Base-by-base conservation (phyloP, 2,329 filamentous ascomycete genomes). In the Microdochium bolleyi region DNA sequence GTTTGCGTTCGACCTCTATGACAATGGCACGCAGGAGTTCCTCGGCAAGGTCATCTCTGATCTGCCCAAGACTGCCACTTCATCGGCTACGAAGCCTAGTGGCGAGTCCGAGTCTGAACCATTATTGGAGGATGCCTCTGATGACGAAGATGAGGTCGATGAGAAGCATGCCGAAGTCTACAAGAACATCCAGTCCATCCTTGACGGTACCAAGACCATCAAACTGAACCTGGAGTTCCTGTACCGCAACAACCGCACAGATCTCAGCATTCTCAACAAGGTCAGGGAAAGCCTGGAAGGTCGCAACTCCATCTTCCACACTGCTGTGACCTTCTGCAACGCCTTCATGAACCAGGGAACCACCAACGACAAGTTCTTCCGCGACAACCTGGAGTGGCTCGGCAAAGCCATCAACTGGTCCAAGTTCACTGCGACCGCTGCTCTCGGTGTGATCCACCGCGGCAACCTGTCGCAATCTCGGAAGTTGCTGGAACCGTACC, bases 341-440 rank as follows among this genome's bases (percentile, higher is more conserved):
- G 94, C 92, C 11, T 97, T 99, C 69, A 99, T 99, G 94, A 95
- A 99, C 67, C 92, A 95, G 52, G 95, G 94, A 54, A 99, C 94
- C 1, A 96, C 92, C 0, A 94, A 96, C 62, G 94, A 99, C 73
- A 95, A 92, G 64, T 99, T 99, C 74, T 97, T 99, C 83, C 83
- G 95, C 8, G 91, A 97, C 65, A 99, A 99, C 67, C 73, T 99
- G 24, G 94, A 99, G 60, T 99, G 94, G 94, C 75, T 99, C 3
- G 92, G 92, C 55, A 99, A 97, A 76, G 94, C 94, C 24, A 91
- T 97, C 49, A 99, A 99, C 74, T 99, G 94, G 94, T 96, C 92
- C 56, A 99, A 99, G 69, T 99, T 99, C 68, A 96, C 94, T 1
- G 94, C 94, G 14, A 99, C 94, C 3, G 94, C 94, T 53, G 94